A percentile compares a stretch with the other conserved stretches of the same genome.
phyloP scores from a whole-genome alignment of 768 basidiomycete species.

The Botryobasidium botryosum region DNA sequence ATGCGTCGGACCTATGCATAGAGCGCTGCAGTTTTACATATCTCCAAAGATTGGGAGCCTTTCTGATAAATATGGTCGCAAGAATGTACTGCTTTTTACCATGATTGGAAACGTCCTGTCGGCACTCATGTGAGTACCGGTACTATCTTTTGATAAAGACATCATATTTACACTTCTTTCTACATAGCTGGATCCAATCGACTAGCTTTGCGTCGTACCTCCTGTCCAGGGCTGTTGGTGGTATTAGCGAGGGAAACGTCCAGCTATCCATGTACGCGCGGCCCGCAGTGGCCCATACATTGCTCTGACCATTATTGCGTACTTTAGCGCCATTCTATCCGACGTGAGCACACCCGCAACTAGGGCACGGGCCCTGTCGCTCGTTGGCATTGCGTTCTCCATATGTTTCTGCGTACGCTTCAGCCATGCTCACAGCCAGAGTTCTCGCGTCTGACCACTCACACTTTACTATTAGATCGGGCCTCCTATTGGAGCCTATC shows the following conservation, averaged over 20 bases:
- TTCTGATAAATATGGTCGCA: conserved; percentile 83
- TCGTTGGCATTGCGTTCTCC: conserved; percentile 92
- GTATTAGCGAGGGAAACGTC: conserved; percentile 92
- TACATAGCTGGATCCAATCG: conserved; percentile 65
- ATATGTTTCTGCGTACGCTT: conserved; percentile 55
- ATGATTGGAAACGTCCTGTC: conserved; percentile 92
- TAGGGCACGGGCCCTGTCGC: conserved; percentile 71
- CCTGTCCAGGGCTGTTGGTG: conserved; percentile 80
- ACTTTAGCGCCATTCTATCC: conserved; percentile 73
- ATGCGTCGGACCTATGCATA: conserved; percentile 15
- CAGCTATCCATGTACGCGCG: conserved; percentile 78
- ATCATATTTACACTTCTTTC: not conserved
- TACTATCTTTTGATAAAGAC: not conserved
- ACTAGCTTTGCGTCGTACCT: conserved; percentile 82
- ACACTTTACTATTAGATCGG: conserved; percentile 31
- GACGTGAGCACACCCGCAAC: conserved; percentile 71
- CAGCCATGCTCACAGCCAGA: not conserved
- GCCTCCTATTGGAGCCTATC: conserved; percentile 90
- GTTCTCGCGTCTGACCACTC: not conserved
- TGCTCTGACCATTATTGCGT: conserved; percentile 1
- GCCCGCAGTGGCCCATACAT: not conserved
- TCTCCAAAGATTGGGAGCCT: conserved; percentile 68
- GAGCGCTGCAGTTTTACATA: conserved; percentile 68
- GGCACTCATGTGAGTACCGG: conserved; percentile 50
- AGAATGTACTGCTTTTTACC: conserved; percentile 59